A percentile compares a stretch with the other conserved stretches of the same genome.
Conservation (phyloP, 805 yeast genomes). For the Ascoidea asiatica region DNA sequence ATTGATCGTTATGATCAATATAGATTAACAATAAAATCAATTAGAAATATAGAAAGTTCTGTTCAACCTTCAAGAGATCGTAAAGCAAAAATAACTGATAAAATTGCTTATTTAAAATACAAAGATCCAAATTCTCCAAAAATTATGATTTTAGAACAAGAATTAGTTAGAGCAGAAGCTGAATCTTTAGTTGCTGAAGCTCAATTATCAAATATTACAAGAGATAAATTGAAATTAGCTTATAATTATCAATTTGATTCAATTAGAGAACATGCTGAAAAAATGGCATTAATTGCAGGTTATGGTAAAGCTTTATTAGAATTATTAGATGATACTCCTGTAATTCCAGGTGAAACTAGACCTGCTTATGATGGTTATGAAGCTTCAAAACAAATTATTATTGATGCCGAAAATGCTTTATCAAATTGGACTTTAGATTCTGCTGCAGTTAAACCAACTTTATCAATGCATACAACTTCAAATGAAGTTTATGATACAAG, state of each 20-base stretch:
- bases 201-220: conserved; percentile 75
- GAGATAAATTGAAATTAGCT: conserved; percentile 78
- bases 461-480: conserved; percentile 48
- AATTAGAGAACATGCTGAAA: conserved; percentile 74
- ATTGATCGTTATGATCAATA: conserved; percentile 79
- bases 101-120: conserved; percentile 72
- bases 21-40: conserved; percentile 68
- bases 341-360: conserved; percentile 87
- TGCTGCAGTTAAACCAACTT: conserved; percentile 73
- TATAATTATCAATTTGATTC: conserved; percentile 79
- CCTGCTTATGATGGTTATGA: conserved; percentile 83
- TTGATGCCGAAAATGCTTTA: conserved; percentile 74
- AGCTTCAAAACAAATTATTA: conserved; percentile 76
- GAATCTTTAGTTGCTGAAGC: conserved; percentile 88
- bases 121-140: conserved; percentile 76
- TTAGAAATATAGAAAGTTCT: conserved; percentile 75
- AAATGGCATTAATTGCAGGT: conserved; percentile 75
- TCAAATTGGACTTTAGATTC: conserved; percentile 76
- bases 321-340: conserved; percentile 73
- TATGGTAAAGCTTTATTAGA: conserved; percentile 81
- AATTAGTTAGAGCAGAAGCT: conserved; percentile 83
- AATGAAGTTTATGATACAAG: conserved; percentile 36
- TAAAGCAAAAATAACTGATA: conserved; percentile 73
- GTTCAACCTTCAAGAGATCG: conserved; percentile 84
- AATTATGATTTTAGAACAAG: conserved; percentile 73